phyloP scores from a whole-genome alignment of 257 asterid genomes.

The Fraxinus excelsior region DNA sequence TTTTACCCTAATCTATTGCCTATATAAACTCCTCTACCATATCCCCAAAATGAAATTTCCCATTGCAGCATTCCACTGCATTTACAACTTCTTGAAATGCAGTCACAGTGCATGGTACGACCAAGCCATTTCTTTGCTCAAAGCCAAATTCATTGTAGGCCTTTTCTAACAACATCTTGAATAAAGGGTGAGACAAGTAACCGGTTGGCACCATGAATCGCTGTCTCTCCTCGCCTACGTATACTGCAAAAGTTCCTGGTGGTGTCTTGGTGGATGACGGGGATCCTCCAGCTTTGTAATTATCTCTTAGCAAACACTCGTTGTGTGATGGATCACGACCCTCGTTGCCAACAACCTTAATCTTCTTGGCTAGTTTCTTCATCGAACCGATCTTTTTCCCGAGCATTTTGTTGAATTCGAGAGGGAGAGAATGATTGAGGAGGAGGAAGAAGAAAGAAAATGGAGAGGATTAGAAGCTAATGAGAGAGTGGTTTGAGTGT shows the following conservation, averaged over 20 bases:
- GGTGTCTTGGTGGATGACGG: constrained; percentile 39
- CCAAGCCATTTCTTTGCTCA: constrained; percentile 56
- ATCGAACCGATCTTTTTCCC: constrained; percentile 68
- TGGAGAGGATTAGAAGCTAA: not conserved
- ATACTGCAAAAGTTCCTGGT: constrained; percentile 60
- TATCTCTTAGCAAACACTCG: constrained; percentile 44
- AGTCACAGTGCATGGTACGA: constrained; percentile 70
- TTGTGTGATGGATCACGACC: constrained; percentile 25
- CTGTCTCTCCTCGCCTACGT: constrained; percentile 72
- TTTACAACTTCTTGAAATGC: constrained; percentile 66
- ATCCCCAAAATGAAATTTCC: constrained; percentile 67
- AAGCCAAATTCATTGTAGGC: constrained; percentile 74
- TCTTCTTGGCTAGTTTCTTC: constrained; percentile 65
- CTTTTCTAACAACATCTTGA: constrained; percentile 82
- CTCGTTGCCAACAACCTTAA: constrained; percentile 26
- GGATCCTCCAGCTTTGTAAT: constrained; percentile 21
- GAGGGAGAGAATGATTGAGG: not conserved
- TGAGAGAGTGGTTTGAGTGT: constrained; percentile 20
- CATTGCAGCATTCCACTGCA: constrained; percentile 68
- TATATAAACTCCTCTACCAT: constrained; percentile 63
- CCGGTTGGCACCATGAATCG: constrained; percentile 68
- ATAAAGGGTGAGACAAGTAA: constrained; percentile 80
- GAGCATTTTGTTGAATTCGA: constrained; percentile 35
- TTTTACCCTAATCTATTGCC: too few species aligned
- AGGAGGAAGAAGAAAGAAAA: not conserved